phyloP scores from a whole-genome alignment of 768 basidiomycete species.

The Russula foetens region DNA sequence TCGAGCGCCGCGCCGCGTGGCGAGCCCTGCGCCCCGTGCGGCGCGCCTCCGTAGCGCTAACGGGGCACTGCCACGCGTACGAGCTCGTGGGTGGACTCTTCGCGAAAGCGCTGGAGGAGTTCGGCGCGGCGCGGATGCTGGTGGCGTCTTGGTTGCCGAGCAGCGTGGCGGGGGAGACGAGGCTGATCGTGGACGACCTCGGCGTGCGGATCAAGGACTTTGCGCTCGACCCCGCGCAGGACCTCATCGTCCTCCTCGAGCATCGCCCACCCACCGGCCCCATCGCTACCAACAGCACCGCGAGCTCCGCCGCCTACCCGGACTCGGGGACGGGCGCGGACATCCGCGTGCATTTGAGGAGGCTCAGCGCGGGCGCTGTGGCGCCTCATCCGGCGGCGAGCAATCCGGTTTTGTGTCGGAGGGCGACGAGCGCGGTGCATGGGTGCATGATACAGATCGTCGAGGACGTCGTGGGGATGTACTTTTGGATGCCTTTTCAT shows the following conservation, averaged over 20 bases:
- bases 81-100: constrained; percentile 56
- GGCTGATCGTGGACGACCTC: constrained; percentile 29
- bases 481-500: constrained; percentile 31
- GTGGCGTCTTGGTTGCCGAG: constrained; percentile 25
- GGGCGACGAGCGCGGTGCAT: constrained; percentile 21
- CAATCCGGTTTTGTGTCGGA: constrained; percentile 23
- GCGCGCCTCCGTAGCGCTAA: constrained; percentile 24
- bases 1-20: constrained; percentile 33
- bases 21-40: constrained; percentile 25
- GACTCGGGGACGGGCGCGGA: neutral
- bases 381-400: constrained; percentile 36
- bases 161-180: constrained; percentile 1
- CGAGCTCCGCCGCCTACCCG: neutral
- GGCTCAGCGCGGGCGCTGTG: constrained; percentile 31
- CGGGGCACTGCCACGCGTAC: constrained; percentile 41
- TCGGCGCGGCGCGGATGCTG: constrained; percentile 20
- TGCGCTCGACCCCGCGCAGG: constrained; percentile 59
- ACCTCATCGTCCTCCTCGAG: constrained; percentile 42
- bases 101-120: constrained; percentile 22
- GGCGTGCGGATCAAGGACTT: constrained; percentile 43
- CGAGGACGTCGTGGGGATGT: constrained; percentile 45
- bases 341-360: constrained; percentile 36
- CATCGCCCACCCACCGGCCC: neutral
- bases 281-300: neutral
- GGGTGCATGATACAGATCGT: constrained; percentile 42